Base-by-base conservation (phyloP, 176 grass and related monocot genomes). In the Ensete glaucum region DNA sequence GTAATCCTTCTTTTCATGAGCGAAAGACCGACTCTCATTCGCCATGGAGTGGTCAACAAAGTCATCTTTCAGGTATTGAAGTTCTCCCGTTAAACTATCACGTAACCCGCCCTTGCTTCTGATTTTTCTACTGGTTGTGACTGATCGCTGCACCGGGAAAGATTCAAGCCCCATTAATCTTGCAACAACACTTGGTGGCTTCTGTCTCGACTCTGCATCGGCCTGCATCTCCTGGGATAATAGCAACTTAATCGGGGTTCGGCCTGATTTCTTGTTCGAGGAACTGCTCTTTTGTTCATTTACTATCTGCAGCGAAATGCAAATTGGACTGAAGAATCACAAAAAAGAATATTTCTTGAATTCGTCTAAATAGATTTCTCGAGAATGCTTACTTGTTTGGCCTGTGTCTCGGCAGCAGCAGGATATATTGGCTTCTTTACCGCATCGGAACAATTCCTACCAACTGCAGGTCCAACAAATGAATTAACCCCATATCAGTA, bases 221-320 rank as follows among this genome's bases (percentile, higher is more conserved):
- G 77, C 84, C 84, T 84, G 86, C 95, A 99, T 99, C 73, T 94
- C 95, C 81, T 88, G 84, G 66, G 85, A 88, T 70, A 99, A 87
- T 64, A 91, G 86, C 88, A 85, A 84, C 73, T 91, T 99, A 71
- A 88, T 86, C 13, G 90, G 88, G 0, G 78, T 76, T 70, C 76
- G 76, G 52, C 82, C 78, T 51, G 81, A 81, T 70, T 80, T 91
- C 83, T 82, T 89, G 69, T 75, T 85, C 2, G 80, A 80, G 22
- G 79, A 76, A n/a, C 62, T 75, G 60, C 67, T 93, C 71, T 82
- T 87, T 60, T 52, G 9, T 50, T 87, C 84, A 81, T 71, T 50
- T 6, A 73, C 78, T 73, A 67, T 83, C 90, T 89, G 74, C 24
- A n/a, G 13, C 20, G 0, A 57, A 8, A 56, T 27, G 1, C 8